Base-by-base conservation (phyloP, 2,329 filamentous ascomycete genomes). In the Apiospora aurea region DNA sequence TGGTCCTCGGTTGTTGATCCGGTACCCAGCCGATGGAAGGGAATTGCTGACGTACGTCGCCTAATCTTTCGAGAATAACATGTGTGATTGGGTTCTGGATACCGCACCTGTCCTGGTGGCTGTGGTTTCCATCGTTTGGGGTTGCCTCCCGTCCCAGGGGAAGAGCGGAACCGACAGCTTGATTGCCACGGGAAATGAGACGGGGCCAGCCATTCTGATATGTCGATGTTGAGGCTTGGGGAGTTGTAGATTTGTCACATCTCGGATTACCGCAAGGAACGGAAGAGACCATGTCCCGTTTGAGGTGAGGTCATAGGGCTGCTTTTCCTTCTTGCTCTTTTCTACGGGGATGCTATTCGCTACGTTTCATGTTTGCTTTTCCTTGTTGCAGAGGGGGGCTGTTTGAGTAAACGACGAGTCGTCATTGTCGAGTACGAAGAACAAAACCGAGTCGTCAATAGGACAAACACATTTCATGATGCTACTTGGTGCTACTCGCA, bases 351-450 rank as follows among this genome's bases (percentile, higher is more conserved):
- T 64, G 57, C 2, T 41, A 64, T 41, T 11, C 34, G 18, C 29
- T 64, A 16, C 8, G 57, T 64, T 64, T 64, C 57, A 64, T 41
- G 34, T 64, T 64, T 41, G 57, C 57, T 64, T 64, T 64, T 34
- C 57, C 26, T 57, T 21, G 51, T 38, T 64, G 57, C 57, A 41
- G 24, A n/a, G 4, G 34, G 7, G 5, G 26, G 53, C 21, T 64
- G 57, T 41, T 41, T 64, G 57, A 24, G 21, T 24, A 38, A 29
- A 29, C 57, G 34, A 64, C 57, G 34, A 38, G 34, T 61, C 29
- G 8, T 61, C 29, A n/a, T 34, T 21, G 18, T 21, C 53, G 29
- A 21, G 53, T 38, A 61, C 18, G 26, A 21, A 21, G 18, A 21
- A 61, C 29, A 34, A 34, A 34, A 34, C 29, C 29, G 53, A 61